phyloP scores from a whole-genome alignment of 257 asterid species.

The Petunia secreta region DNA sequence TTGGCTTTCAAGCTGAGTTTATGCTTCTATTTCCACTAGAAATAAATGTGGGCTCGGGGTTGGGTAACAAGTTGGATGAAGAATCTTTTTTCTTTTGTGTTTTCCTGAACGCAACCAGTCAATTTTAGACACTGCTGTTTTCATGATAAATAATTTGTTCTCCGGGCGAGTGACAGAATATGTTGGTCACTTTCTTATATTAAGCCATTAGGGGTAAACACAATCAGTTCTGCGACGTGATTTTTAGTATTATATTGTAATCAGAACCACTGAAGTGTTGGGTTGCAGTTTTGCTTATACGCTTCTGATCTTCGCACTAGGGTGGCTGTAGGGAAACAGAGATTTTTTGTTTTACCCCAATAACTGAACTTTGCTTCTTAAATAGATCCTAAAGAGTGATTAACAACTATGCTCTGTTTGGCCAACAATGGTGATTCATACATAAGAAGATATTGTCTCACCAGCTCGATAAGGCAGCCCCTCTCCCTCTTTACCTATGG shows the following conservation, averaged over 20 bases:
- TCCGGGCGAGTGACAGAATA: constrained; percentile 1
- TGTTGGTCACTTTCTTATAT: background rate
- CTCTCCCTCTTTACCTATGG: background rate
- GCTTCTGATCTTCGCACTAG: background rate
- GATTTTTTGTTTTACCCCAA: background rate
- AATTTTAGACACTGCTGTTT: background rate
- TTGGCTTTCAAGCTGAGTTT: background rate
- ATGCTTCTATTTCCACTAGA: background rate
- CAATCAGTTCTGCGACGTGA: background rate
- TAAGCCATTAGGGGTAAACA: too few relatives aligned
- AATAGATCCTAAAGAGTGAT: background rate
- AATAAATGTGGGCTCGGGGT: background rate
- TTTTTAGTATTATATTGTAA: background rate
- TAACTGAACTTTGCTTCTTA: background rate
- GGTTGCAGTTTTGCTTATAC: background rate
- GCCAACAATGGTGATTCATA: background rate
- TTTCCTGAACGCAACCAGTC: background rate
- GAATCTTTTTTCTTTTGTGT: background rate
- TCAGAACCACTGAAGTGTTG: background rate
- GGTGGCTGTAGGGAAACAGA: background rate
- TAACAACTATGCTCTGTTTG: background rate
- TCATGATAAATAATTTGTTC: background rate
- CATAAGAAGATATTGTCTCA: background rate
- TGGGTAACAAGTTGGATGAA: background rate
- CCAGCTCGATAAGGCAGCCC: background rate